These are phyloP conservation scores for Solanum tarijense DNA, from an alignment of 257 asterid species.

Conservation along the genomic window DNA sequence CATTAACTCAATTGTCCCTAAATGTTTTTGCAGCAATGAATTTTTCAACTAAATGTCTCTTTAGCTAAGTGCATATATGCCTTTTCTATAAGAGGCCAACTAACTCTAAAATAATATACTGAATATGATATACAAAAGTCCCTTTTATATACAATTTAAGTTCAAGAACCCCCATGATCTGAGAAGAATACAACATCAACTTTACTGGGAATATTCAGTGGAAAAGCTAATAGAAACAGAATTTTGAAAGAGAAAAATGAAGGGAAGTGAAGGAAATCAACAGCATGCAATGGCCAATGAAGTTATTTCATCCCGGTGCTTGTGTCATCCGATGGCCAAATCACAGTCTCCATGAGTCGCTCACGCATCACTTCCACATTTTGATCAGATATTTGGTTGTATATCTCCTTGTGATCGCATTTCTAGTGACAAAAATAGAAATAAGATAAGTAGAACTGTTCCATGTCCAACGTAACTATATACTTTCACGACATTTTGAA, in stretches of 20 bases:
- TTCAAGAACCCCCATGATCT: background rate
- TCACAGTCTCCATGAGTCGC: conserved; percentile 64
- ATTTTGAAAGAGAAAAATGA: background rate
- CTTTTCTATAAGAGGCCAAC: background rate
- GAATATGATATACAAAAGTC: background rate
- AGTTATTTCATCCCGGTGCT: conserved; percentile 40
- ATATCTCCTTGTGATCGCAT: conserved; percentile 77
- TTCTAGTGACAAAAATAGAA: conserved; percentile 20
- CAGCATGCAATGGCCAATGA: background rate
- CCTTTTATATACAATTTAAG: background rate
- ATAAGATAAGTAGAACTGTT: background rate
- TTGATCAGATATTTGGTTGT: conserved; percentile 71
- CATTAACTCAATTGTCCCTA: background rate
- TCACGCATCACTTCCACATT: conserved; percentile 84
- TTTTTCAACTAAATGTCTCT: background rate
- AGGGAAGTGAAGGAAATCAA: background rate
- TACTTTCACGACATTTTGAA: background rate
- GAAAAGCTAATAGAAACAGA: background rate
- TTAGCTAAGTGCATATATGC: background rate
- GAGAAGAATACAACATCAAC: background rate
- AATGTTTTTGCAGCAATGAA: no score
- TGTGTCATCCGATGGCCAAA: conserved; percentile 76
- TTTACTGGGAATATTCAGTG: background rate
- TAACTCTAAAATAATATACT: background rate
- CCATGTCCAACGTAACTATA: background rate